Conservation (phyloP, 345 rosid genomes). For the Sisymbrium irio region DNA sequence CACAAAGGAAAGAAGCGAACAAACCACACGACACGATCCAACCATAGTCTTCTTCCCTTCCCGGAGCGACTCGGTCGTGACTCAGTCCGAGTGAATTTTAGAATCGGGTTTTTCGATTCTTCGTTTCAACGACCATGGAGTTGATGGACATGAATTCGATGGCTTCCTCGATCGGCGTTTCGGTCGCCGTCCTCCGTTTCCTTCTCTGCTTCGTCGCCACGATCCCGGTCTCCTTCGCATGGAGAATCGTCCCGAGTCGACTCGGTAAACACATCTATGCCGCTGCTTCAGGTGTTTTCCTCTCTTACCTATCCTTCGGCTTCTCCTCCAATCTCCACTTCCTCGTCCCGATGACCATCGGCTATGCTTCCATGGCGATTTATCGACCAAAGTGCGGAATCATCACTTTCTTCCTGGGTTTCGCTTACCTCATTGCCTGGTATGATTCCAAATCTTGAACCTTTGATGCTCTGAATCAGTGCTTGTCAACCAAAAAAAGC, state of each 20-base stretch:
- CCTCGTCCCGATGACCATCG: slow-evolving; percentile 75
- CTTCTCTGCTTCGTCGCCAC: slow-evolving; percentile 87
- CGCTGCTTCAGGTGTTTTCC: slow-evolving; percentile 56
- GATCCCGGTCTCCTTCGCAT: slow-evolving; percentile 69
- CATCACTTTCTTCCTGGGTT: slow-evolving; percentile 66
- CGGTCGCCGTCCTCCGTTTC: slow-evolving; percentile 82
- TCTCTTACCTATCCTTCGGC: slow-evolving; percentile 88
- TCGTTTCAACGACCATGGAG: slow-evolving; percentile 23
- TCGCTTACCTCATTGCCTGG: slow-evolving; percentile 96
- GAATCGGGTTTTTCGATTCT: neutral
- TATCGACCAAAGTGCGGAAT: slow-evolving; percentile 68
- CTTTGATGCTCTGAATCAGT: neutral
- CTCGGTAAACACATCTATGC: slow-evolving; percentile 64
- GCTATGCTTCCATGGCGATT: slow-evolving; percentile 74
- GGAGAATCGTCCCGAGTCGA: slow-evolving; percentile 66
- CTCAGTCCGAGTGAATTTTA: slow-evolving; percentile 5
- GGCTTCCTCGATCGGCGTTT: slow-evolving; percentile 84
- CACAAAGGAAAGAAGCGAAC: neutral
- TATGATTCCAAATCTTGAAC: neutral
- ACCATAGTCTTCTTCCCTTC: neutral
- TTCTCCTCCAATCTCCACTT: slow-evolving; percentile 92
- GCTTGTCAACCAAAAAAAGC: neutral
- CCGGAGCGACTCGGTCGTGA: slow-evolving; percentile 19
- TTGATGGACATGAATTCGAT: slow-evolving; percentile 49
- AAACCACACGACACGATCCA: slow-evolving; percentile 10